Conservation (phyloP, 148 eudicot species). For the Talinum fruticosum region DNA sequence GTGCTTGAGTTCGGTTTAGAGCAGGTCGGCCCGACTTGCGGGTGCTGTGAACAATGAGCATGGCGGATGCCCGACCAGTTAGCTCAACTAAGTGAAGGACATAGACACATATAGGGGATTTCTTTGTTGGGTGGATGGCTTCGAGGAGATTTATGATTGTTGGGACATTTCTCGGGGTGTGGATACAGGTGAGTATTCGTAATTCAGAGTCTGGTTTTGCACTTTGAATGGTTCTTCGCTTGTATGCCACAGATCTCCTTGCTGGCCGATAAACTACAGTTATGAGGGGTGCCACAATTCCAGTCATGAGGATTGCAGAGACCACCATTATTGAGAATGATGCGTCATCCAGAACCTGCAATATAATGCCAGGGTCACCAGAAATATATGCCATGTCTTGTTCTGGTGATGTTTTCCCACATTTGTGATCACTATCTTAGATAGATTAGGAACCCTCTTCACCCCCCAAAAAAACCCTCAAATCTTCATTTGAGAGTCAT, state of each 20-base stretch:
- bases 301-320: conserved; percentile 66
- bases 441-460: no score
- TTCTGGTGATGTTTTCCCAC: no score
- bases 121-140: conserved; percentile 54
- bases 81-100: conserved; percentile 57
- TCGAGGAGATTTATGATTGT: conserved; percentile 73
- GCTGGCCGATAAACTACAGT: conserved; percentile 66
- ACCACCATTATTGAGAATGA: conserved; percentile 78
- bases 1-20: conserved; percentile 67
- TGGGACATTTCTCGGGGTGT: conserved; percentile 66
- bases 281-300: conserved; percentile 60
- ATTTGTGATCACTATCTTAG: no score
- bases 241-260: conserved; percentile 55
- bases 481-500: no score
- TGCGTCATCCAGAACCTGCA: conserved; percentile 66
- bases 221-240: conserved; percentile 64
- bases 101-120: conserved; percentile 51
- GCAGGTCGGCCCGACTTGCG: conserved; percentile 54
- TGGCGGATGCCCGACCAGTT: conserved; percentile 71
- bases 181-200: conserved; percentile 61
- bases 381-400: no score
- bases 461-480: no score
- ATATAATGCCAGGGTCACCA: neutral
- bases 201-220: conserved; percentile 65
- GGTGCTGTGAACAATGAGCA: conserved; percentile 78